Evolutionary conservation across 768 basidiomycete species (phyloP).

Genomic region (Tricholoma bakamatsutake): DNA sequence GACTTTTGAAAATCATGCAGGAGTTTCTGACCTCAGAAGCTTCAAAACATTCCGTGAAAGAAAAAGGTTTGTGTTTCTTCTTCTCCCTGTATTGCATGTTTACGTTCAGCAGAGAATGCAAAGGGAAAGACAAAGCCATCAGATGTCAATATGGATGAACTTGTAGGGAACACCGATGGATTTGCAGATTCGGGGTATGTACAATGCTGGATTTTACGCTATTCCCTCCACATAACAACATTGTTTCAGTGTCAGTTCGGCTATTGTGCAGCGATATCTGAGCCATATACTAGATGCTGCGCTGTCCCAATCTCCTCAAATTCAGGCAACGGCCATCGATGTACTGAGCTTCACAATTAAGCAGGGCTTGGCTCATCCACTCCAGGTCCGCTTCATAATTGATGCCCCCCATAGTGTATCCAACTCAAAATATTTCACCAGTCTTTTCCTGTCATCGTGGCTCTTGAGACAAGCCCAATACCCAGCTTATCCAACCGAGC

Average conservation of each 20-base stretch:
- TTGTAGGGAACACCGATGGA: constrained; percentile 92
- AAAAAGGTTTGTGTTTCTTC: constrained; percentile 45
- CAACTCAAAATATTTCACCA: constrained; percentile 20
- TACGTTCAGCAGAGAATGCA: constrained; percentile 25
- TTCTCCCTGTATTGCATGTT: neutral
- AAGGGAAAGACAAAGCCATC: constrained; percentile 39
- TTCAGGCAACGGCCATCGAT: constrained; percentile 83
- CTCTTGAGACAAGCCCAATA: constrained; percentile 82
- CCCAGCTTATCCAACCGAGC: constrained; percentile 64
- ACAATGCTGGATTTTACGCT: neutral
- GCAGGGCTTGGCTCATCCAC: constrained; percentile 92
- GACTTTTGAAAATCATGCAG: constrained; percentile 82
- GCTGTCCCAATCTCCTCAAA: constrained; percentile 59
- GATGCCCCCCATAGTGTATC: neutral
- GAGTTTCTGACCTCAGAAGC: constrained; percentile 87
- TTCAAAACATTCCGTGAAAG: constrained; percentile 64
- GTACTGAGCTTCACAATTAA: constrained; percentile 90
- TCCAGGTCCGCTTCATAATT: constrained; percentile 51
- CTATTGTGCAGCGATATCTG: constrained; percentile 91
- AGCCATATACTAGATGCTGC: constrained; percentile 76
- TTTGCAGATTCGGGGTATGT: constrained; percentile 95
- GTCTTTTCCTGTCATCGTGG: constrained; percentile 90
- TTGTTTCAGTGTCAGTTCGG: constrained; percentile 76
- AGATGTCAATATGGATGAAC: constrained; percentile 83
- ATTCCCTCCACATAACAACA: neutral